phyloP scores from a whole-genome alignment of 495 filamentous ascomycete genomes.

The Neurospora tetraspora region DNA sequence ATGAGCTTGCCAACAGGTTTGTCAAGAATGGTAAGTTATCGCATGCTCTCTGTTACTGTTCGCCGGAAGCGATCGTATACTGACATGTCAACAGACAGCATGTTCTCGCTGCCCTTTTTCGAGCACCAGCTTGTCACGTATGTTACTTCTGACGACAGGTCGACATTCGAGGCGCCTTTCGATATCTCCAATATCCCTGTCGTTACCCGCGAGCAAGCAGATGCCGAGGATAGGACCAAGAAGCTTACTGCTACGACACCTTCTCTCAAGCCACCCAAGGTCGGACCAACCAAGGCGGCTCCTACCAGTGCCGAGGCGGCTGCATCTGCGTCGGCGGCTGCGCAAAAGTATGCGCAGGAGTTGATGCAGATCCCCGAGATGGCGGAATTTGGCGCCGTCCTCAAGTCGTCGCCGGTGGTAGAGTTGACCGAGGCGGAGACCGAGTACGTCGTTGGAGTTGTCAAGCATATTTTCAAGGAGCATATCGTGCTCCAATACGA shows the following conservation, averaged over 20 bases:
- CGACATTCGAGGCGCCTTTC: conserved; percentile 77
- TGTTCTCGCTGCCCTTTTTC: conserved; percentile 90
- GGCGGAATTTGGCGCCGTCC: conserved; percentile 72
- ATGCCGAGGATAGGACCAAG: conserved; percentile 94
- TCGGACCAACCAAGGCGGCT: conserved; percentile 68
- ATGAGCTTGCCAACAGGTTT: conserved; percentile 73
- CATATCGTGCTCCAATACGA: conserved; percentile 95
- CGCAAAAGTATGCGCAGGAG: conserved; percentile 80
- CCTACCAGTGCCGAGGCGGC: conserved; percentile 59
- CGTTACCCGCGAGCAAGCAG: conserved; percentile 88
- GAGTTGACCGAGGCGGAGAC: conserved; percentile 96
- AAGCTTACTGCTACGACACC: conserved; percentile 88
- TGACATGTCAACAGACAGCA: conserved; percentile 46
- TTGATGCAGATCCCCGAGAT: conserved; percentile 84
- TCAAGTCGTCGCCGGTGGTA: conserved; percentile 78
- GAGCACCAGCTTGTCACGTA: conserved; percentile 98
- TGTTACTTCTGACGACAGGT: conserved; percentile 79
- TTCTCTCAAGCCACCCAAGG: conserved; percentile 85
- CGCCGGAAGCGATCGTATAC: conserved; percentile 17
- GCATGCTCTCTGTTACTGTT: not conserved
- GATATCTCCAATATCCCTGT: conserved; percentile 86
- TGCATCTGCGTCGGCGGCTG: conserved; percentile 61
- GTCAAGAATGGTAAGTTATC: conserved; percentile 72
- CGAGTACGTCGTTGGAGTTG: conserved; percentile 85
- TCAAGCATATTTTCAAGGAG: conserved; percentile 97